Evolutionary conservation across 768 basidiomycete species (phyloP).

Genomic region (Termitomyces sp.): DNA sequence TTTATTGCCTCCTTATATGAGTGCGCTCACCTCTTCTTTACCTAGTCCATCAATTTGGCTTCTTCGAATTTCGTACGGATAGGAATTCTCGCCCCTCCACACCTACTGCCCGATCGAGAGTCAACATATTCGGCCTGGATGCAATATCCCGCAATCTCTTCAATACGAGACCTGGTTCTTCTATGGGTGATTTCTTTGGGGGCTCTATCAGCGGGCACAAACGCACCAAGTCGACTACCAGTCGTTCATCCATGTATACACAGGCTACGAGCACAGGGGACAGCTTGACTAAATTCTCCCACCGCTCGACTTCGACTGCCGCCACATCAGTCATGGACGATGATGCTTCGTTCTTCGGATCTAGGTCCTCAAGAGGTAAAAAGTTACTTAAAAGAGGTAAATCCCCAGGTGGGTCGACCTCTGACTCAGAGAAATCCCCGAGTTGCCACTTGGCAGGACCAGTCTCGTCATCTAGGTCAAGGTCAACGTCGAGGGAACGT

Average conservation of each 20-base stretch:
- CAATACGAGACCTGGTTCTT: conserved; percentile 57
- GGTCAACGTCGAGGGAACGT: conserved; percentile 38
- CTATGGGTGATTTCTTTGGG: conserved; percentile 72
- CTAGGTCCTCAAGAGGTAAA: conserved; percentile 42
- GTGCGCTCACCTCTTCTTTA: conserved; percentile 6
- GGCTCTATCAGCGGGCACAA: conserved; percentile 64
- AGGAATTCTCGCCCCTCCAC: conserved; percentile 75
- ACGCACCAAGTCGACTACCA: conserved; percentile 62
- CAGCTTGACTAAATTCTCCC: conserved; percentile 65
- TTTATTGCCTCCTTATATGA: conserved; percentile 8
- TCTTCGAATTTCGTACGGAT: conserved; percentile 84
- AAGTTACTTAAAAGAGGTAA: conserved; percentile 36
- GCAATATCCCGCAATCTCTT: conserved; percentile 89
- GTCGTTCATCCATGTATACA: conserved; percentile 70
- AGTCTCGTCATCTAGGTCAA: conserved; percentile 27
- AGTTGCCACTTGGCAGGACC: conserved; percentile 28
- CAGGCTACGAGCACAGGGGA: conserved; percentile 64
- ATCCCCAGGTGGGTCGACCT: conserved; percentile 36
- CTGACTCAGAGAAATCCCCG: conserved; percentile 40
- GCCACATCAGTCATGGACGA: conserved; percentile 59
- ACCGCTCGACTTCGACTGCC: conserved; percentile 67
- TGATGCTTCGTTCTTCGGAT: conserved; percentile 41
- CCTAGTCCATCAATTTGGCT: conserved; percentile 79
- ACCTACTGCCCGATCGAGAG: conserved; percentile 74
- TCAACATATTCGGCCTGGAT: conserved; percentile 86